A percentile compares a stretch with the other conserved stretches of the same genome.
phyloP scores from a whole-genome alignment of 2,329 filamentous ascomycete genomes.

The Fusarium foetens region DNA sequence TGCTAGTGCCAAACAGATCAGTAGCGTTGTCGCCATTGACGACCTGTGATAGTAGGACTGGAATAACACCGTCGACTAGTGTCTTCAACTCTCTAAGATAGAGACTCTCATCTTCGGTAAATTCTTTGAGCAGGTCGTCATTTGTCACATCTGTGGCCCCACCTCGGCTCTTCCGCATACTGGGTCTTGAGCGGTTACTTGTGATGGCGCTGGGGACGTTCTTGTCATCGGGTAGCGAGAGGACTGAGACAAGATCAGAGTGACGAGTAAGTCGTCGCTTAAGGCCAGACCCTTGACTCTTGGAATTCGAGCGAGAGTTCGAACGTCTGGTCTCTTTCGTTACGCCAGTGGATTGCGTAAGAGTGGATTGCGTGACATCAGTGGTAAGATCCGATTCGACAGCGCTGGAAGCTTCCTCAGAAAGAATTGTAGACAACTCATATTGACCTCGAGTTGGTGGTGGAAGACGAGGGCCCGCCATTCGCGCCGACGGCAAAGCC shows the following conservation, averaged over 20 bases:
- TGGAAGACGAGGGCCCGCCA: constrained; percentile 50
- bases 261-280: constrained; percentile 88
- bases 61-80: constrained; percentile 92
- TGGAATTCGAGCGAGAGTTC: constrained; percentile 48
- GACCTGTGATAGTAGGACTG: constrained; percentile 87
- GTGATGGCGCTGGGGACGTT: constrained; percentile 68
- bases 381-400: constrained; percentile 63
- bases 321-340: constrained; percentile 59
- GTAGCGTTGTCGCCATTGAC: constrained; percentile 74
- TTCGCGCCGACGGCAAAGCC: constrained; percentile 39
- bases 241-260: constrained; percentile 90
- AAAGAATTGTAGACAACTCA: constrained; percentile 67
- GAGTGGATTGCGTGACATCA: constrained; percentile 63
- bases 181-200: constrained; percentile 80
- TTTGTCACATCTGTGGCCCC: constrained; percentile 74
- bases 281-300: constrained; percentile 63
- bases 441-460: constrained; percentile 66
- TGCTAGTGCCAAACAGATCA: constrained; percentile 72
- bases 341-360: constrained; percentile 63
- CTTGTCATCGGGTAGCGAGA: constrained; percentile 75
- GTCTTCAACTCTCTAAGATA: constrained; percentile 94
- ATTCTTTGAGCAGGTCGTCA: constrained; percentile 80
- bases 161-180: constrained; percentile 78
- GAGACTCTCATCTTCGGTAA: constrained; percentile 83
- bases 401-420: constrained; percentile 60